Percentiles rank a stretch among this genome's conserved stretches.
Conservation (phyloP, 768 basidiomycete genomes). For the Antrodiella citrinella region DNA sequence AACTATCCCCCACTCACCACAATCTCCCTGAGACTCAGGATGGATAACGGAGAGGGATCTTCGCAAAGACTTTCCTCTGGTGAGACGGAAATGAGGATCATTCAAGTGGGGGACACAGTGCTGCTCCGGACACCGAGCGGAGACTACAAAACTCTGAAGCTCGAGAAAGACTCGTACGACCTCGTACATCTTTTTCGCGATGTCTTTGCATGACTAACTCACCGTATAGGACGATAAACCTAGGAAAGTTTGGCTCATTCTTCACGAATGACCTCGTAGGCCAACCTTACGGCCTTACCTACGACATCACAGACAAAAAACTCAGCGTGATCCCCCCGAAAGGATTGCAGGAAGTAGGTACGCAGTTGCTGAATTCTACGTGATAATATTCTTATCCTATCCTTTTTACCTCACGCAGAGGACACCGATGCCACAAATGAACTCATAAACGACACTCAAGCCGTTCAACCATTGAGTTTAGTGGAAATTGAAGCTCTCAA, state of each 20-base stretch:
- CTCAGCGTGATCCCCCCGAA: conserved; percentile 54
- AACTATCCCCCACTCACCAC: too few relatives aligned
- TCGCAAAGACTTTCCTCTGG: conserved; percentile 7
- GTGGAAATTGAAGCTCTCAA: conserved; percentile 83
- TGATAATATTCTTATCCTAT: conserved; percentile 2
- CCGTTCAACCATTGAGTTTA: conserved; percentile 74
- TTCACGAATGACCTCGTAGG: conserved; percentile 67
- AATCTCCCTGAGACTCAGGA: conserved; percentile 1
- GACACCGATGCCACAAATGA: conserved; percentile 98
- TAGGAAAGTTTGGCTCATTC: conserved; percentile 88
- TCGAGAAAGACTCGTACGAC: conserved; percentile 65
- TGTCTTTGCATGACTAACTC: not conserved
- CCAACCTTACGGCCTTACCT: conserved; percentile 81
- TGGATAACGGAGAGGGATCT: conserved; percentile 20
- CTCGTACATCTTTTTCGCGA: too few relatives aligned
- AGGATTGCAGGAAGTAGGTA: conserved; percentile 76
- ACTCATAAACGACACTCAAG: conserved; percentile 80
- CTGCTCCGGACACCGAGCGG: conserved; percentile 75
- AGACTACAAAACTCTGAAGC: conserved; percentile 65
- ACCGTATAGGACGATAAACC: conserved; percentile 47
- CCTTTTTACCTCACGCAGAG: conserved; percentile 40
- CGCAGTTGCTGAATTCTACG: conserved; percentile 14
- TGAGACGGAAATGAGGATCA: conserved; percentile 19
- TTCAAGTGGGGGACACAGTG: conserved; percentile 69
- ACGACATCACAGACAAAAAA: conserved; percentile 74